phyloP scores from a whole-genome alignment of 768 basidiomycete genomes.

The Mycena polygramma region DNA sequence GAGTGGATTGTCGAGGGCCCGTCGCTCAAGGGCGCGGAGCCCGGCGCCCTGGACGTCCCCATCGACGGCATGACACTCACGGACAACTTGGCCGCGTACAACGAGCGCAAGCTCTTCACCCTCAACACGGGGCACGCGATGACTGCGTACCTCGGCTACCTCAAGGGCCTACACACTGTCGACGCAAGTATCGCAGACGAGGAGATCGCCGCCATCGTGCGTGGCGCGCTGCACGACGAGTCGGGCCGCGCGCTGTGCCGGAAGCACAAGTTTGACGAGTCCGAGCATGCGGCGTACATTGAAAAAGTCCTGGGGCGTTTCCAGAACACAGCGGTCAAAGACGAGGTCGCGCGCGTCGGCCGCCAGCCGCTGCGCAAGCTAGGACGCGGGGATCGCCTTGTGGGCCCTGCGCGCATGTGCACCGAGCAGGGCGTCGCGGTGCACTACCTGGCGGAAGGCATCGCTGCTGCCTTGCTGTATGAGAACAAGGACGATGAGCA shows the following conservation, averaged over 20 bases:
- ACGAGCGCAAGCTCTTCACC: slow-evolving; percentile 59
- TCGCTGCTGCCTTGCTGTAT: slow-evolving; percentile 52
- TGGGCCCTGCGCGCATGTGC: slow-evolving; percentile 53
- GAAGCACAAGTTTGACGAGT: slow-evolving; percentile 46
- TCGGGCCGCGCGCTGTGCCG: slow-evolving; percentile 52
- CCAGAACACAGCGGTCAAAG: slow-evolving; percentile 50
- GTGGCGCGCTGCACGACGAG: slow-evolving; percentile 49
- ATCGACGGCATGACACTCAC: slow-evolving; percentile 44
- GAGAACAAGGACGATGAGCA: slow-evolving; percentile 51
- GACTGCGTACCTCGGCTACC: slow-evolving; percentile 53
- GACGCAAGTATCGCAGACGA: slow-evolving; percentile 48
- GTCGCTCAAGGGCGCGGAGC: slow-evolving; percentile 42
- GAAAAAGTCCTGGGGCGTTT: slow-evolving; percentile 50
- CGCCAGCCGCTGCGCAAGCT: slow-evolving; percentile 57
- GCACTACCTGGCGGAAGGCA: slow-evolving; percentile 48
- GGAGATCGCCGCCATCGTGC: slow-evolving; percentile 45
- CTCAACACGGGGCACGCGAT: slow-evolving; percentile 58
- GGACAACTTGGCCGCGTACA: slow-evolving; percentile 49
- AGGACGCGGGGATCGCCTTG: slow-evolving; percentile 48
- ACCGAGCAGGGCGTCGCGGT: slow-evolving; percentile 45
- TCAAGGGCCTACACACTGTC: slow-evolving; percentile 47
- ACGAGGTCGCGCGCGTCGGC: slow-evolving; percentile 53
- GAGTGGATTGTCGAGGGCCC: slow-evolving; percentile 55
- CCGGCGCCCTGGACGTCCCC: slow-evolving; percentile 45
- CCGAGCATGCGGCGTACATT: slow-evolving; percentile 46